These are phyloP conservation scores for Eleusine coracana DNA, from an alignment of 176 grass and related monocot genomes.

Conservation along the genomic window DNA sequence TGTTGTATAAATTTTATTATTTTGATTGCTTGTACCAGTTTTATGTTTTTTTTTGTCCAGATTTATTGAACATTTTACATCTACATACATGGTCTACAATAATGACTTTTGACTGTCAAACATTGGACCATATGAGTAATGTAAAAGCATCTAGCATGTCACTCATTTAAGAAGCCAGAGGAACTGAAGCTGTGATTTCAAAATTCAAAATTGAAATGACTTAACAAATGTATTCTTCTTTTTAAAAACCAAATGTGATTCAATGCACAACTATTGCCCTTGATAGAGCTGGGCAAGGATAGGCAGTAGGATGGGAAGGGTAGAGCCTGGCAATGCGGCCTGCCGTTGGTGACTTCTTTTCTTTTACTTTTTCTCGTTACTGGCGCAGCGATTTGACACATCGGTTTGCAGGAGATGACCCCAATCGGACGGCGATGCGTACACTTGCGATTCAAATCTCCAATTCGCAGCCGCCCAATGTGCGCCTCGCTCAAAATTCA, in stretches of 20 bases:
- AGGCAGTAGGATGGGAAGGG: background rate
- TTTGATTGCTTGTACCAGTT: background rate
- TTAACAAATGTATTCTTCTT: background rate
- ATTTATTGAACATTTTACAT: no score
- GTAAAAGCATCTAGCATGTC: no score
- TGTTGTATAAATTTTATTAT: no score
- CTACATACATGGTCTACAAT: no score
- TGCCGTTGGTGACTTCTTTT: background rate
- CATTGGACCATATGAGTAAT: no score
- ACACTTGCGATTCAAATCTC: background rate
- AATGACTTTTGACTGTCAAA: no score
- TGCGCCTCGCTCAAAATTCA: slow-evolving; percentile 42
- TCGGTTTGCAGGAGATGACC: background rate
- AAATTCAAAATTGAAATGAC: background rate
- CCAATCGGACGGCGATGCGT: slow-evolving; percentile 36
- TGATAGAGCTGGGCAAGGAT: background rate
- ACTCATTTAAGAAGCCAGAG: no score
- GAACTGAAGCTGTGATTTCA: background rate
- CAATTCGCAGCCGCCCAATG: slow-evolving; percentile 24
- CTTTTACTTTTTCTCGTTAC: no score
- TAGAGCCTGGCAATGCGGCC: background rate
- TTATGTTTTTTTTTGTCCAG: background rate
- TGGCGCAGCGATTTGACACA: slow-evolving; percentile 22
- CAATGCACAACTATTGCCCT: no score
- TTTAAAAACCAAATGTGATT: background rate